Evolutionary conservation across 2,329 filamentous ascomycete species (phyloP).

Genomic region (Zymoseptoria crescenta): DNA sequence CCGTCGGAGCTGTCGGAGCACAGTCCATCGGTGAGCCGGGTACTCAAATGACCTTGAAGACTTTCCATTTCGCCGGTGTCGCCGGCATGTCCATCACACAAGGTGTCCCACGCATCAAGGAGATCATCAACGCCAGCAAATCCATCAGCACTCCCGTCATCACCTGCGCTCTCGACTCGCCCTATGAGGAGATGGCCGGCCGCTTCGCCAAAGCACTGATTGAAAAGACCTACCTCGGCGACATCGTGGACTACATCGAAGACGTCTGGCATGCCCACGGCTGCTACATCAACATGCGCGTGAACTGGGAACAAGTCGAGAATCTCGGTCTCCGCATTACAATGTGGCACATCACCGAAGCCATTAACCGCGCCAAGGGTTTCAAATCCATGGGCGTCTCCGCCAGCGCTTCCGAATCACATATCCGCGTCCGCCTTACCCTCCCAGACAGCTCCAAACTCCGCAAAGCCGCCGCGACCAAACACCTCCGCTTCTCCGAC

Average conservation of each 20-base stretch:
- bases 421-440: conserved; percentile 63
- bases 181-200: conserved; percentile 67
- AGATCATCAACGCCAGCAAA: conserved; percentile 98
- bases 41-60: conserved; percentile 98
- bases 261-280: conserved; percentile 77
- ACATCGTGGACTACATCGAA: conserved; percentile 72
- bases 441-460: conserved; percentile 39
- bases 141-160: conserved; percentile 92
- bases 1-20: conserved; percentile 90
- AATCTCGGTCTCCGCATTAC: conserved; percentile 75
- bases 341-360: conserved; percentile 62
- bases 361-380: conserved; percentile 75
- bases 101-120: conserved; percentile 98
- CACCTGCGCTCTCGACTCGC: conserved; percentile 72
- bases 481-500: conserved; percentile 4
- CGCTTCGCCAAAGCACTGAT: conserved; percentile 86
- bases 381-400: conserved; percentile 51
- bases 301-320: conserved; percentile 71
- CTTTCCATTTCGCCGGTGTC: conserved; percentile 99
- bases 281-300: conserved; percentile 69
- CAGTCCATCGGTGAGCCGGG: conserved; percentile 98
- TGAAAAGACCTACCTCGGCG: conserved; percentile 85
- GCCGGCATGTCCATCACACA: conserved; percentile 99
- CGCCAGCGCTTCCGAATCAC: conserved; percentile 20
- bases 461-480: conserved; percentile 14